Evolutionary conservation across 2,329 filamentous ascomycete genomes (phyloP).

Genomic region (Shiraia bambusicola): DNA sequence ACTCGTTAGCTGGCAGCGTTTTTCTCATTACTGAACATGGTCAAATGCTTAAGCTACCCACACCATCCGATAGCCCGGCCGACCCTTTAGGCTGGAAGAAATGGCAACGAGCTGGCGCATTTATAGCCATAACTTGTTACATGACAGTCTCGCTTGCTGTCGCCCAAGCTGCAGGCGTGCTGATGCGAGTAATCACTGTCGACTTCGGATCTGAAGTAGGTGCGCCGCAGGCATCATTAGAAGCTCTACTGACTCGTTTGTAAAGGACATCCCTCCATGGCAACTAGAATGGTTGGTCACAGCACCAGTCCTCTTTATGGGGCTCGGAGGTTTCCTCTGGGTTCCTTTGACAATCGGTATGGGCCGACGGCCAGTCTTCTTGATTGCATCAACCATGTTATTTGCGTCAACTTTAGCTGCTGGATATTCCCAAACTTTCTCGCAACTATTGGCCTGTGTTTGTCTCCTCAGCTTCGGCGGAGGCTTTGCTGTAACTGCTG

Average conservation of each 20-base stretch:
- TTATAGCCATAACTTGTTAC: slow-evolving; percentile 18
- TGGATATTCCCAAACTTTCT: slow-evolving; percentile 26
- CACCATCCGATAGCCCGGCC: slow-evolving; percentile 24
- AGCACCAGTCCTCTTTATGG: slow-evolving; percentile 38
- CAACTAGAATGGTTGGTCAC: slow-evolving; percentile 28
- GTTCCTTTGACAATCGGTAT: slow-evolving; percentile 43
- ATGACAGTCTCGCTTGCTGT: slow-evolving; percentile 17
- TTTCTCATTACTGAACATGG: slow-evolving; percentile 29
- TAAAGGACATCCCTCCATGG: slow-evolving; percentile 26
- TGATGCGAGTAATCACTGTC: slow-evolving; percentile 12
- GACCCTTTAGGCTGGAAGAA: slow-evolving; percentile 30
- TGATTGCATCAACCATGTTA: slow-evolving; percentile 32
- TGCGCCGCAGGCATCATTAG: neutral
- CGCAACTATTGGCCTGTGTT: slow-evolving; percentile 29
- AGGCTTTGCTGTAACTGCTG: slow-evolving; percentile 32
- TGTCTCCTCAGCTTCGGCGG: slow-evolving; percentile 40
- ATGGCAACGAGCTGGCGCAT: slow-evolving; percentile 22
- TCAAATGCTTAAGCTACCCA: slow-evolving; percentile 23
- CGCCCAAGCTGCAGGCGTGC: slow-evolving; percentile 21
- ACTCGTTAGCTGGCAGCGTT: slow-evolving; percentile 24
- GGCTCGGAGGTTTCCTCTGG: slow-evolving; percentile 42
- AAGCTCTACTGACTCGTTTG: neutral
- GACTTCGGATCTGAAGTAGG: slow-evolving; percentile 20
- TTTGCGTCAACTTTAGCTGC: slow-evolving; percentile 32
- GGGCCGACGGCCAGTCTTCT: slow-evolving; percentile 42